phyloP scores from a whole-genome alignment of 2,329 filamentous ascomycete species.

The Hymenoscyphus repandus region DNA sequence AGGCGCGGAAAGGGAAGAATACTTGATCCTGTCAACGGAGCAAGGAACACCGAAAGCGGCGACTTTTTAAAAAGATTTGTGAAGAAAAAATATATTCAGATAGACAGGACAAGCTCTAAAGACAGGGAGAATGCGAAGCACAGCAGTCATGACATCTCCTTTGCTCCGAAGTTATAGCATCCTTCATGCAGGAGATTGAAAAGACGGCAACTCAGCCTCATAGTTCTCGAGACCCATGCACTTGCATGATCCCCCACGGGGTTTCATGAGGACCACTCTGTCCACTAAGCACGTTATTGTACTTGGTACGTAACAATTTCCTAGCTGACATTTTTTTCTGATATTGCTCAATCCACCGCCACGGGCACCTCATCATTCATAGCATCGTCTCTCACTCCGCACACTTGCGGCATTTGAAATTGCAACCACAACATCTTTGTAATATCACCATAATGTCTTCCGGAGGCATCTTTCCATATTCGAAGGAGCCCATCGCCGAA shows the following conservation, averaged over 20 bases:
- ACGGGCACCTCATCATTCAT: not conserved
- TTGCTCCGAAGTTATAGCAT: not conserved
- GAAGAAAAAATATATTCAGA: not conserved
- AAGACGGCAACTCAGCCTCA: constrained; percentile 1
- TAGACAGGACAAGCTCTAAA: not conserved
- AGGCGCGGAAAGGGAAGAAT: not conserved
- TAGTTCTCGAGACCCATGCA: not conserved
- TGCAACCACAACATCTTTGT: not conserved
- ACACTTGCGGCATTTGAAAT: not conserved
- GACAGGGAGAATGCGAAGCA: not conserved
- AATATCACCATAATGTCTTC: constrained; percentile 3
- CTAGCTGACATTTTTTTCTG: not conserved
- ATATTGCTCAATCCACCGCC: not conserved
- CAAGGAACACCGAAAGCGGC: not conserved
- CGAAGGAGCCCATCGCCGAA: not conserved
- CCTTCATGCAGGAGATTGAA: not conserved
- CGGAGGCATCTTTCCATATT: constrained; percentile 6
- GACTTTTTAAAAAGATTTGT: not conserved
- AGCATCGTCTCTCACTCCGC: not conserved
- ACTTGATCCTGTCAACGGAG: not conserved
- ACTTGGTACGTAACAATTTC: not conserved
- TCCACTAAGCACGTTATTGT: not conserved
- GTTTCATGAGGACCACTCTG: not conserved
- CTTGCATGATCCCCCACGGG: not conserved
- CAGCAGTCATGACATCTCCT: not conserved